Evolutionary conservation across 1,284 basidiomycete species (phyloP).

Genomic region (Pulveroboletus sp.): DNA sequence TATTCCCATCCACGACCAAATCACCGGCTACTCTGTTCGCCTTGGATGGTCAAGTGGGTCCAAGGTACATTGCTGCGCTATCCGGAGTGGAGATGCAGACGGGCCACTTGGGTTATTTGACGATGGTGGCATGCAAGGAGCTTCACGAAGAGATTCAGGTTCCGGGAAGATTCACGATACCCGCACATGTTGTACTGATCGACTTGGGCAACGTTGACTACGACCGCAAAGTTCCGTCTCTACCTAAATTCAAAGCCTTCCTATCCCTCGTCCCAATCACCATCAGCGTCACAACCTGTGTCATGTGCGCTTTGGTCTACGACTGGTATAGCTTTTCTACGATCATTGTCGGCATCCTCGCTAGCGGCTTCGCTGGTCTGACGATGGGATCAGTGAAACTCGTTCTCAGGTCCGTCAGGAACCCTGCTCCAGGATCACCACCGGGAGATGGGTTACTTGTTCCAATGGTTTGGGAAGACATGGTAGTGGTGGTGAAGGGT

Average conservation of each 20-base stretch:
- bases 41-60: no score
- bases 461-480: slow-evolving; percentile 9
- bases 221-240: not conserved
- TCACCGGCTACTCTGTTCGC: no score
- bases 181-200: no score
- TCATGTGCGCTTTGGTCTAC: slow-evolving; percentile 15
- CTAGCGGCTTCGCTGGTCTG: slow-evolving; percentile 25
- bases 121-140: no score
- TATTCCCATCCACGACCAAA: no score
- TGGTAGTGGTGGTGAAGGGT: slow-evolving; percentile 20
- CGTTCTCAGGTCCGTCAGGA: not conserved
- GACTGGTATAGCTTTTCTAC: slow-evolving; percentile 31
- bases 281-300: slow-evolving; percentile 21
- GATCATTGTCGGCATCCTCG: slow-evolving; percentile 29
- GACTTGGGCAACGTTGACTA: not conserved
- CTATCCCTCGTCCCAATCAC: slow-evolving; percentile 20
- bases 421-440: slow-evolving; percentile 16
- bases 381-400: slow-evolving; percentile 24
- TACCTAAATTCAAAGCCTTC: not conserved
- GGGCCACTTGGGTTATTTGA: no score
- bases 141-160: no score
- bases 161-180: no score
- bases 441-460: slow-evolving; percentile 22
- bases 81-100: no score
- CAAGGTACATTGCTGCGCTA: no score